Base-by-base conservation (phyloP, 1,284 basidiomycete species). In the Ustilago nuda region DNA sequence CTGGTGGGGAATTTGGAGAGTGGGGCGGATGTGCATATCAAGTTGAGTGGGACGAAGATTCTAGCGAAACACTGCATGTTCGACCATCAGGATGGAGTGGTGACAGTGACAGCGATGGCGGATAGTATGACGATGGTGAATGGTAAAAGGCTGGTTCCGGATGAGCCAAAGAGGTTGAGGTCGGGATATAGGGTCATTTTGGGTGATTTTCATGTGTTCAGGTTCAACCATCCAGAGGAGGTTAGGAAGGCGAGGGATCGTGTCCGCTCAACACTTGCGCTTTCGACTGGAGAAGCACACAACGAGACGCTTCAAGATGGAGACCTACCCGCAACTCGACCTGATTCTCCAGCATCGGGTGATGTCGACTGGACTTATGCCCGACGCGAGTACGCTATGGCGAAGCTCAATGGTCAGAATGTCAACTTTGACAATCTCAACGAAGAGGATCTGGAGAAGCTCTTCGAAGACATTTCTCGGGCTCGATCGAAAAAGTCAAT, bases 131-230 rank as follows among this genome's bases (percentile, higher is more conserved):
- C 95, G 8, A 94, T 95, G 85, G 81, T 84, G 65, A 99, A 99
- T 84, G 96, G 96, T 52, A 94, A 95, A 84, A 64, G 80, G 3
- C 45, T 84, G 4, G 12, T 63, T 0, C 65, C 79, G 4, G 76
- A 73, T 36, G 77, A 83, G 68, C 82, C 82, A 0, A 79, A 75
- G 48, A 59, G 82, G 19, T 89, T 97, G 51, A 91, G 92, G 23
- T 95, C 95, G 56, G 96, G 96, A 32, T 98, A 92, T 86, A 92
- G 96, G 50, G 94, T 99, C 81, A 98, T 99, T 85, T 89, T 99
- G 57, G 95, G 96, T 61, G 95, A 98, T 81, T 92, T 95, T 75
- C 97, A 99, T 87, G 95, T 98, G 63, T 99, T 99, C 87, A 91
- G 96, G 17, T 98, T 98, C 88, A 98, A 97, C 56, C 76, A 82